Percentiles rank a stretch among this genome's conserved stretches.
These are phyloP conservation scores for Penicillium chermesinum DNA, from an alignment of 495 filamentous ascomycete species.

Conservation along the genomic window DNA sequence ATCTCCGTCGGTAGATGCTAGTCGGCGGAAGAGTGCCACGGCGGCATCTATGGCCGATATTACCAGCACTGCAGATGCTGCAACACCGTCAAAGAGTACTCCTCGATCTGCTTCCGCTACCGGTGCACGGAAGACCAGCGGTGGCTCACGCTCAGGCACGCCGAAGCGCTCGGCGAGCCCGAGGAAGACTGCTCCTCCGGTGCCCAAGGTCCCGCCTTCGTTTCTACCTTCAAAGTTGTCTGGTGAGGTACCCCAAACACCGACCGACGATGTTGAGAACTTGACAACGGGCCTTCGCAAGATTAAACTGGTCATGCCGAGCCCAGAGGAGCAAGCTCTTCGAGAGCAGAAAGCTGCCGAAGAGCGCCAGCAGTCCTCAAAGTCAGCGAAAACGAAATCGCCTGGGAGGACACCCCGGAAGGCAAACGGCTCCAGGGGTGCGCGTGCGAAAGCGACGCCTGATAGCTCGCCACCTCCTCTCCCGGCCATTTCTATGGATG, in stretches of 20 bases:
- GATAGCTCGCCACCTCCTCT: constrained; percentile 8
- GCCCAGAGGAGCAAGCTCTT: constrained; percentile 64
- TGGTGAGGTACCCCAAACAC: constrained; percentile 1
- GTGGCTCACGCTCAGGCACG: constrained; percentile 41
- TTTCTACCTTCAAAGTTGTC: constrained; percentile 20
- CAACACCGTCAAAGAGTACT: constrained; percentile 12
- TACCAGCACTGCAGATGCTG: neutral
- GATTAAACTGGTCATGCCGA: constrained; percentile 69
- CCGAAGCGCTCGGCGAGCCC: constrained; percentile 38
- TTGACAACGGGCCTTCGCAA: constrained; percentile 66
- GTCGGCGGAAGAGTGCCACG: constrained; percentile 33
- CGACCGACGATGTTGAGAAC: constrained; percentile 50
- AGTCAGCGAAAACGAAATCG: constrained; percentile 15
- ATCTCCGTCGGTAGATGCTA: constrained; percentile 32
- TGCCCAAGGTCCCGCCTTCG: constrained; percentile 39
- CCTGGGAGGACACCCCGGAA: constrained; percentile 20
- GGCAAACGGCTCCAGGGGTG: constrained; percentile 7
- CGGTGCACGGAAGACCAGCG: constrained; percentile 36
- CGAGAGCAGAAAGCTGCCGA: constrained; percentile 43
- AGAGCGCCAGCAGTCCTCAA: constrained; percentile 22
- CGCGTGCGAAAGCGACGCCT: constrained; percentile 5
- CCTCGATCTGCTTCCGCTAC: neutral
- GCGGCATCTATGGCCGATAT: constrained; percentile 8
- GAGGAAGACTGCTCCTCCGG: constrained; percentile 42
- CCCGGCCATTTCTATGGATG: constrained; percentile 1